Conservation (phyloP, 495 filamentous ascomycete species). For the Parmelia sp. region DNA sequence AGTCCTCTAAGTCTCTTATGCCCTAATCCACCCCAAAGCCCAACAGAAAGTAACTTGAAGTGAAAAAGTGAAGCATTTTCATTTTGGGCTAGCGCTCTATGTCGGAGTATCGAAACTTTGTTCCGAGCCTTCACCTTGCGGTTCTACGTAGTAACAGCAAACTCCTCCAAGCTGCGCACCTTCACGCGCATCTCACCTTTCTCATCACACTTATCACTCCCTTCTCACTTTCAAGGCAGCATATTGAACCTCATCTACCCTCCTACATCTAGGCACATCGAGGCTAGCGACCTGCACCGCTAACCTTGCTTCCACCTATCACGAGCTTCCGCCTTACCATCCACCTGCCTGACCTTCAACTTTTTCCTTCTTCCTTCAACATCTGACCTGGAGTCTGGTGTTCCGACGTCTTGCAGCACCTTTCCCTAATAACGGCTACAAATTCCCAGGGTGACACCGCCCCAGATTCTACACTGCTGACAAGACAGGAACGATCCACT, state of each 20-base stretch:
- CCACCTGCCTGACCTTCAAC: conserved; percentile 23
- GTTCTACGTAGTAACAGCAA: not conserved
- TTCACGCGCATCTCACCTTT: conserved; percentile 10
- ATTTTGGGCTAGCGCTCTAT: not conserved
- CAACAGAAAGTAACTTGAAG: too few relatives aligned
- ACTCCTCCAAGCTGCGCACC: conserved; percentile 1
- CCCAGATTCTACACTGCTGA: not conserved
- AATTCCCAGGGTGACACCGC: not conserved
- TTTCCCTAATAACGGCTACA: too few relatives aligned
- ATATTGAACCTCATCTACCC: not conserved
- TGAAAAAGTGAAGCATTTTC: not conserved
- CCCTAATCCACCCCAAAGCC: too few relatives aligned
- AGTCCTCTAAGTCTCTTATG: not conserved
- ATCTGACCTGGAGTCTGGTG: not conserved
- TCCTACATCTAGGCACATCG: not conserved
- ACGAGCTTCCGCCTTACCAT: conserved; percentile 24
- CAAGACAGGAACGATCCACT: conserved; percentile 7
- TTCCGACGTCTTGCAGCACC: not conserved
- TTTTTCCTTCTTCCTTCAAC: not conserved
- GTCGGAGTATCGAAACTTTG: conserved; percentile 3
- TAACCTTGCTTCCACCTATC: conserved; percentile 27
- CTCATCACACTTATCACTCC: conserved; percentile 6
- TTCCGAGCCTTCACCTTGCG: conserved; percentile 3
- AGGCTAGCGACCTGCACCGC: conserved; percentile 47
- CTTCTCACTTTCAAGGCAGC: not conserved